Evolutionary conservation across 768 basidiomycete species (phyloP).

Genomic region (Lentinula sp.): DNA sequence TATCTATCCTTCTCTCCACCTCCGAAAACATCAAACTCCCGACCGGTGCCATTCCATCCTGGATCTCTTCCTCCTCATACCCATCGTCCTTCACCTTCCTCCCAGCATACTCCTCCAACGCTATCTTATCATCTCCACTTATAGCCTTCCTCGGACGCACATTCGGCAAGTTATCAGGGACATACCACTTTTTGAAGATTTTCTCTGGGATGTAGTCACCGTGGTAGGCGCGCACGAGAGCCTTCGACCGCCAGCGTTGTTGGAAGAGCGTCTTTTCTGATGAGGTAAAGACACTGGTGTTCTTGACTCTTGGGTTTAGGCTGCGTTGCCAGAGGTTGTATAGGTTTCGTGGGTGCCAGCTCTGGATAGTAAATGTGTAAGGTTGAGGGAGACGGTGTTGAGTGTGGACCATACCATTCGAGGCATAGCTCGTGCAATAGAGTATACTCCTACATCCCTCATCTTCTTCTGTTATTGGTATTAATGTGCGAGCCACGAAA

Average conservation of each 20-base stretch:
- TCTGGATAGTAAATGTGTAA: conserved; percentile 35
- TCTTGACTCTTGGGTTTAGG: conserved; percentile 30
- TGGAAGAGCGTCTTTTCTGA: conserved; percentile 71
- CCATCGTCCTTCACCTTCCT: conserved; percentile 46
- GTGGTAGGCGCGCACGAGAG: conserved; percentile 88
- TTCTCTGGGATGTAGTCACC: conserved; percentile 91
- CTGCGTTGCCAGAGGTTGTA: conserved; percentile 87
- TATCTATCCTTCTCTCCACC: conserved; percentile 92
- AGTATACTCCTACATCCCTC: conserved; percentile 33
- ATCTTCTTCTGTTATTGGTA: conserved; percentile 14
- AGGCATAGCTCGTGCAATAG: conserved; percentile 52
- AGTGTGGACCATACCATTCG: conserved; percentile 55
- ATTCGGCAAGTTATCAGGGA: conserved; percentile 82
- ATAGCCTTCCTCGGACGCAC: conserved; percentile 58
- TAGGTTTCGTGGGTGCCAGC: conserved; percentile 84
- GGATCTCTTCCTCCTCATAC: conserved; percentile 45
- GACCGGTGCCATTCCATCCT: conserved; percentile 76
- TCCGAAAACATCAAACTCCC: conserved; percentile 94
- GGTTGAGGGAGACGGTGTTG: neutral
- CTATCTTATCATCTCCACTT: conserved; percentile 36
- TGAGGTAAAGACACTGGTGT: conserved; percentile 52
- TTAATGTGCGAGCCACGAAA: neutral
- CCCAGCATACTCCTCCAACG: conserved; percentile 53
- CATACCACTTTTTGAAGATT: conserved; percentile 92
- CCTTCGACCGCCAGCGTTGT: conserved; percentile 86